Evolutionary conservation across 257 asterid species (phyloP).

Genomic region (Lithospermum erythrorhizon): DNA sequence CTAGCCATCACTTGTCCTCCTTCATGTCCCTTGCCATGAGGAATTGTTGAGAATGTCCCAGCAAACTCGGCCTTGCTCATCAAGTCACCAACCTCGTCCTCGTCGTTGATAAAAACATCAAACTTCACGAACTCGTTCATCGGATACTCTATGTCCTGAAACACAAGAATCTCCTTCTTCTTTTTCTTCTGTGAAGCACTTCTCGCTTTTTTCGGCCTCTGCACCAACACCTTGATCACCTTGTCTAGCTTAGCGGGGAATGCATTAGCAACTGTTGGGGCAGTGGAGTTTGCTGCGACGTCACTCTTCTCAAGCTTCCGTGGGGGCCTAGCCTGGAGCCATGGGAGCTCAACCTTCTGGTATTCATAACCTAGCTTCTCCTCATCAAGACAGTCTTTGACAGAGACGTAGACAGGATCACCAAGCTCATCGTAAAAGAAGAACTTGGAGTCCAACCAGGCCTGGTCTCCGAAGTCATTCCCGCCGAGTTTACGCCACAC

Average conservation of each 20-base stretch:
- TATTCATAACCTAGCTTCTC: slow-evolving; percentile 27
- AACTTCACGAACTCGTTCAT: slow-evolving; percentile 19
- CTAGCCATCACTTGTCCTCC: slow-evolving; percentile 17
- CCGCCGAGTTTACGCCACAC: slow-evolving; percentile 27
- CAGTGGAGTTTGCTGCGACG: slow-evolving; percentile 2
- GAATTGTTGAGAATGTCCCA: slow-evolving; percentile 29
- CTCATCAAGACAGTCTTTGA: slow-evolving; percentile 24
- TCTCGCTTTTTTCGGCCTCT: slow-evolving; percentile 31
- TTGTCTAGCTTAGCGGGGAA: slow-evolving; percentile 46
- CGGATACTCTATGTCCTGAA: slow-evolving; percentile 30
- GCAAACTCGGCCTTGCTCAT: slow-evolving; percentile 40
- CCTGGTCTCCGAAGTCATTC: slow-evolving; percentile 23
- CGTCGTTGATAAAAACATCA: slow-evolving; percentile 41
- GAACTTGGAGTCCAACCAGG: slow-evolving; percentile 39
- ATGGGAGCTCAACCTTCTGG: slow-evolving; percentile 32
- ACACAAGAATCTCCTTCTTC: slow-evolving; percentile 31
- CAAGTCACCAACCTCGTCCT: slow-evolving; percentile 20
- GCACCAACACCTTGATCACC: slow-evolving; percentile 28
- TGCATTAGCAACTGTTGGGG: slow-evolving; percentile 11
- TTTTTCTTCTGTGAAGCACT: slow-evolving; percentile 19
- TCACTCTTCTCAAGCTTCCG: slow-evolving; percentile 6
- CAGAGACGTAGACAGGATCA: slow-evolving; percentile 29
- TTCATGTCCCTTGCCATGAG: slow-evolving; percentile 10
- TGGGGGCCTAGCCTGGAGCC: slow-evolving; percentile 32
- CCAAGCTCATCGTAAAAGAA: slow-evolving; percentile 43